phyloP scores from a whole-genome alignment of 1,139 yeast genomes.

The Lizanozyma gosingica region DNA sequence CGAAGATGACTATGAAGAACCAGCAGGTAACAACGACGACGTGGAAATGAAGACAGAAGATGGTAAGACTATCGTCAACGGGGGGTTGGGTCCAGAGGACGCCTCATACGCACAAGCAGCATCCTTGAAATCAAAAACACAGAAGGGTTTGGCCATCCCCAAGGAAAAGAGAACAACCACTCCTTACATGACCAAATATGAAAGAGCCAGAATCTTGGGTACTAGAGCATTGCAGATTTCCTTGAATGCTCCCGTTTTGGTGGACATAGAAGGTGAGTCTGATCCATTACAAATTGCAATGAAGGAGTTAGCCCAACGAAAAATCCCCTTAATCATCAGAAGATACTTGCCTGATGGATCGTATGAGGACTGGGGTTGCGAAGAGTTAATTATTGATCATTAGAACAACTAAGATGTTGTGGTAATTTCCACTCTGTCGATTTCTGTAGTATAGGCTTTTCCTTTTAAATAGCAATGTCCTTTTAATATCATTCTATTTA shows the following conservation, averaged over 20 bases:
- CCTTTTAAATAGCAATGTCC: not conserved
- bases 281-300: conserved; percentile 98
- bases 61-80: conserved; percentile 63
- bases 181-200: conserved; percentile 98
- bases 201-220: conserved; percentile 92
- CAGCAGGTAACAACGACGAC: conserved; percentile 18
- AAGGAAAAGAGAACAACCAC: conserved; percentile 87
- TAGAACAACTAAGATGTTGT: conserved; percentile 13
- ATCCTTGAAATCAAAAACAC: conserved; percentile 51
- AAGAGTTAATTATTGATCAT: conserved; percentile 87
- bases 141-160: conserved; percentile 80
- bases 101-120: conserved; percentile 19
- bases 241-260: conserved; percentile 96
- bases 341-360: conserved; percentile 96
- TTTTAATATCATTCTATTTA: not conserved
- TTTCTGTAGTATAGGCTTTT: conserved; percentile 3
- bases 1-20: conserved; percentile 18
- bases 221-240: conserved; percentile 95
- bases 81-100: conserved; percentile 56
- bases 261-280: conserved; percentile 96
- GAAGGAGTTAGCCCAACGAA: conserved; percentile 92
- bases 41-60: conserved; percentile 57
- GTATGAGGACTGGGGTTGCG: conserved; percentile 98
- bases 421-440: not conserved
- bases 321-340: conserved; percentile 91